These are phyloP conservation scores for Bassia scoparia DNA, from an alignment of 148 eudicot species.

Conservation along the genomic window DNA sequence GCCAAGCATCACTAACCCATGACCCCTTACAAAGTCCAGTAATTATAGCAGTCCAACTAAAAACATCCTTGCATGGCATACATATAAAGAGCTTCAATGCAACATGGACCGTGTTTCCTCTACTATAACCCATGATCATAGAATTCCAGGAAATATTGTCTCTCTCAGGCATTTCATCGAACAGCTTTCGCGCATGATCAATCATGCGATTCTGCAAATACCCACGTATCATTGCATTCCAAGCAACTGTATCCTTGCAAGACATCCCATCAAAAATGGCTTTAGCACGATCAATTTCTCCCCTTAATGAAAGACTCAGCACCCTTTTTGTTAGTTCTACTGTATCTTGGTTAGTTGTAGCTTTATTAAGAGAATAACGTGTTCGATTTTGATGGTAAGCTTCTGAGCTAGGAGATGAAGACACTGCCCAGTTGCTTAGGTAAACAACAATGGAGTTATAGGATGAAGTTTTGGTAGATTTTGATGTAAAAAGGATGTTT, in stretches of 20 bases:
- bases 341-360: slow-evolving; percentile 4
- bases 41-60: slow-evolving; percentile 27
- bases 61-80: slow-evolving; percentile 28
- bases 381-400: slow-evolving; percentile 5
- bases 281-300: slow-evolving; percentile 28
- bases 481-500: background rate
- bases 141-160: slow-evolving; percentile 29
- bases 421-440: background rate
- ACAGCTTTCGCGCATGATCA: slow-evolving; percentile 29
- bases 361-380: background rate
- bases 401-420: background rate
- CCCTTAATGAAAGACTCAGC: slow-evolving; percentile 17
- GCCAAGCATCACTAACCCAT: slow-evolving; percentile 30
- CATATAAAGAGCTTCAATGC: slow-evolving; percentile 33
- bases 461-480: background rate
- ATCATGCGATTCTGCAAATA: slow-evolving; percentile 23
- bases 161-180: slow-evolving; percentile 34
- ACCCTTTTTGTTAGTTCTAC: slow-evolving; percentile 25
- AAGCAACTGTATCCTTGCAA: slow-evolving; percentile 23
- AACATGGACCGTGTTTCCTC: slow-evolving; percentile 21
- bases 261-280: slow-evolving; percentile 26
- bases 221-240: slow-evolving; percentile 36
- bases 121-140: slow-evolving; percentile 31
- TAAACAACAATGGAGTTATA: background rate
- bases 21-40: slow-evolving; percentile 27